Evolutionary conservation across 768 basidiomycete genomes (phyloP), one percentile per base, ranked within the genome.

Genomic region (Phanerochaete carnosa): DNA sequence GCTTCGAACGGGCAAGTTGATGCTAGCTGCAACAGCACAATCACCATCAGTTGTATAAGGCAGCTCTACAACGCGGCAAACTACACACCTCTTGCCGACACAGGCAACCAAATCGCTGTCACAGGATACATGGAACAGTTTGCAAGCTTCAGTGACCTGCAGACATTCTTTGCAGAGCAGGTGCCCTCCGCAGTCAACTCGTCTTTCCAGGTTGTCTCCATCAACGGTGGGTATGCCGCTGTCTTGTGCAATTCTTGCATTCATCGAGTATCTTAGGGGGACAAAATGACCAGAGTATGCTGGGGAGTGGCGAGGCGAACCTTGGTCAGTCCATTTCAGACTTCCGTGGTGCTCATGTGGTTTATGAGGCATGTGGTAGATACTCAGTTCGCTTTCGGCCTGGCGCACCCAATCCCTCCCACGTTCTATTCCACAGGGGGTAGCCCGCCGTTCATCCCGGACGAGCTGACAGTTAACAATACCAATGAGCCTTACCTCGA

Each of bases 351-450:
- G 22, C 13, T 9, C 43, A 12, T 23, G 19, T 28, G 3, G 12
- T 13, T 55, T 15, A 53, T 30, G 11, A 29, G 30, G 30, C 15
- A 22, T 23, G n/a, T 13, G 11, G 29, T 43, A 70, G 88, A 90
- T 62, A 79, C 80, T 4, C 87, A 90, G 65, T 87, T 83, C 69
- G 86, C 82, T 0, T 85, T 81, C 60, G 89, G 89, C 22, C 56
- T 90, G 29, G 76, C 86, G 5, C 80, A 79, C 66, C 88, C 88
- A 0, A 87, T 81, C 3, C 81, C 81, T 2, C 75, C 73, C 6
- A 83, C 80, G 3, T 86, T 85, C 64, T 89, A 76, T 64, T 83
- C 87, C 0, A 89, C 87, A 26, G 80, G 77, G 11, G 88, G 89
- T 3, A 64, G 75, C 3, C 85, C 87, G 1, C 85, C 84, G 25